Base-by-base conservation (phyloP, 257 asterid genomes). In the Fraxinus cuspidata region DNA sequence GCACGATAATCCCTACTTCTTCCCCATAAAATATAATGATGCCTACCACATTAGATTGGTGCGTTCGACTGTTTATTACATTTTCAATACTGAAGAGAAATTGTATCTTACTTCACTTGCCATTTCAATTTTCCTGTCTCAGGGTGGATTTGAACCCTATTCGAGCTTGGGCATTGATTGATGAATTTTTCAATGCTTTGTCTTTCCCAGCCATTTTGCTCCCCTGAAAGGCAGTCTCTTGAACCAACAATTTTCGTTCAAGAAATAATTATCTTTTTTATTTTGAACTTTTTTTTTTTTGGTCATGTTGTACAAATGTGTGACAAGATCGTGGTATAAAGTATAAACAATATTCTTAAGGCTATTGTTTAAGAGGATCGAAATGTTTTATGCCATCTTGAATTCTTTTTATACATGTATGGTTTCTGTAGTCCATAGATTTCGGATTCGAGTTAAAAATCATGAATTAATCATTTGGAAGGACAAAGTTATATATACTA, bases 121-220 rank as follows among this genome's bases (percentile, higher is more conserved):
- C 53, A 42, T 65, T 75, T 58, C 70, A 19, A 51, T 18, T 64
- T 69, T 66, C 31, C 1, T 77, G 31, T 80, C 80, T 72, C 96
- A 94, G 97, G 93, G 87, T 7, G 94, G 89, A 27, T 82, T 92
- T 65, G 97, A 92, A 81, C 97, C 97, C 32, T 94, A 87, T 79
- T 85, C 97, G 28, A 88, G 92, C 85, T 85, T 94, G 92, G 96
- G 96, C 80, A 89, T 94, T 31, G 97, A 94, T 83, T 94, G 85
- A 92, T 38, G 68, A 73, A 34, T 18, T 78, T 37, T 74, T 66
- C 60, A 29, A 31, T 35, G 38, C 66, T 79, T 37, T 72, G 6
- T 23, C 15, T 6, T 60, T 5, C 29, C 5, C 60, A 5, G 23
- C 19, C 60, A 51, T 51, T 19, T 16, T 51, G 23, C 60, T 51